These are phyloP conservation scores for Blastomyces gilchristii DNA, from an alignment of 2,329 filamentous ascomycete genomes.

Conservation along the genomic window DNA sequence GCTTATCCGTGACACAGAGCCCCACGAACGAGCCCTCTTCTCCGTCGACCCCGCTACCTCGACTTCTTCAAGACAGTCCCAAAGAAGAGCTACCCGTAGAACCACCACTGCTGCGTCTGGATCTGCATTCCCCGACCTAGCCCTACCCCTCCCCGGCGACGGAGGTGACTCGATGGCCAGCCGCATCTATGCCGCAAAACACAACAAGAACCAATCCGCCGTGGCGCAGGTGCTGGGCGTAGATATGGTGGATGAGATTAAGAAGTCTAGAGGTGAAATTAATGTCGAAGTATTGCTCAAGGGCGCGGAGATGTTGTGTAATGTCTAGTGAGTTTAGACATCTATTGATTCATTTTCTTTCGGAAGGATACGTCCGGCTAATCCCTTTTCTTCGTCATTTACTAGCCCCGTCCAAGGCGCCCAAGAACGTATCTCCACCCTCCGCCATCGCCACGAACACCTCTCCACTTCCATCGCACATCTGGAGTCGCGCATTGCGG, in stretches of 20 bases:
- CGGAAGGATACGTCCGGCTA: constrained; percentile 13
- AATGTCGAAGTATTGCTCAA: constrained; percentile 76
- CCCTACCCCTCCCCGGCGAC: neutral
- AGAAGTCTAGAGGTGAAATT: constrained; percentile 57
- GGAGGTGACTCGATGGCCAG: constrained; percentile 36
- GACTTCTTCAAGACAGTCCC: constrained; percentile 34
- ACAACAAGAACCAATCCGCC: constrained; percentile 62
- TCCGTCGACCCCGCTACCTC: constrained; percentile 57
- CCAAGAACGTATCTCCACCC: constrained; percentile 59
- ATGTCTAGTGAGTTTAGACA: constrained; percentile 56
- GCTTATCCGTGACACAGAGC: constrained; percentile 87
- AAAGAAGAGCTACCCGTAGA: constrained; percentile 37
- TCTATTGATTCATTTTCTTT: neutral
- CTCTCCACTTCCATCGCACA: constrained; percentile 64
- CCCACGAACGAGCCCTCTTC: constrained; percentile 89
- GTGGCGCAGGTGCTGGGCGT: constrained; percentile 82
- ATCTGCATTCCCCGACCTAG: constrained; percentile 14
- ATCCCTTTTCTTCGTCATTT: neutral
- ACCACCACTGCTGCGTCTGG: constrained; percentile 39
- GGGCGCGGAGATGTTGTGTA: constrained; percentile 82
- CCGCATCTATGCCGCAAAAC: constrained; percentile 40
- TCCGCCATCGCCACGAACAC: constrained; percentile 61
- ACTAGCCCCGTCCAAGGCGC: constrained; percentile 64
- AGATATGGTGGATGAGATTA: constrained; percentile 73
- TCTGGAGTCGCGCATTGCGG: constrained; percentile 69